A percentile compares a stretch with the other conserved stretches of the same genome.
These are phyloP conservation scores for Tephrocybe rancida DNA, from an alignment of 768 basidiomycete species.

Conservation along the genomic window DNA sequence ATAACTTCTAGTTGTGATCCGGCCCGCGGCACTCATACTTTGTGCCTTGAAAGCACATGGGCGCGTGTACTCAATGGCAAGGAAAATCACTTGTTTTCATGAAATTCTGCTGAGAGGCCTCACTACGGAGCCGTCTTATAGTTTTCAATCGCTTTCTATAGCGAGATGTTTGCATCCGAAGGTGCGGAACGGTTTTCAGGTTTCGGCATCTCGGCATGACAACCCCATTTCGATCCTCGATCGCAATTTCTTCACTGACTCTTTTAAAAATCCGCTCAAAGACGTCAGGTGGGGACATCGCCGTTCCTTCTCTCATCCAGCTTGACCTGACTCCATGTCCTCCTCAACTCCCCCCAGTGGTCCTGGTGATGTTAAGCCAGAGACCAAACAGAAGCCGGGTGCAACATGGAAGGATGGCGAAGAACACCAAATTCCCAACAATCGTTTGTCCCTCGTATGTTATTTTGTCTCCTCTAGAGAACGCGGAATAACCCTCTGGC, in stretches of 20 bases:
- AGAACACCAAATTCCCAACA: constrained; percentile 58
- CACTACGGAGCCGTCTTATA: too few species aligned
- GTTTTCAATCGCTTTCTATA: background rate
- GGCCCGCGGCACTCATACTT: background rate
- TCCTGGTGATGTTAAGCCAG: constrained; percentile 13
- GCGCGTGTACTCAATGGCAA: background rate
- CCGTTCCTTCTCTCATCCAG: constrained; percentile 5
- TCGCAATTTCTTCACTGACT: constrained; percentile 1
- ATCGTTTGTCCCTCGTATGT: constrained; percentile 47
- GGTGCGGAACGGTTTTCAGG: background rate
- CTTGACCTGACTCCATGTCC: constrained; percentile 19
- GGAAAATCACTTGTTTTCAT: too few species aligned
- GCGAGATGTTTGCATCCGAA: background rate
- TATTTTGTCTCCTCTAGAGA: background rate
- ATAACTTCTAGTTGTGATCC: background rate
- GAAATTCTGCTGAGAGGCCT: too few species aligned
- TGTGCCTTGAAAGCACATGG: background rate
- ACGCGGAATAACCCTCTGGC: background rate
- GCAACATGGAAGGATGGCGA: constrained; percentile 59
- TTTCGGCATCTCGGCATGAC: constrained; percentile 33
- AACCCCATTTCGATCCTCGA: constrained; percentile 14
- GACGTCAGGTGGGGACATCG: constrained; percentile 12
- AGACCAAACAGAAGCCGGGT: constrained; percentile 37
- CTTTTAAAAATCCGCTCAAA: constrained; percentile 13
- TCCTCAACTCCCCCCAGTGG: constrained; percentile 13